Conservation (phyloP, 2,329 filamentous ascomycete species). For the Phyllosticta capitalensis region DNA sequence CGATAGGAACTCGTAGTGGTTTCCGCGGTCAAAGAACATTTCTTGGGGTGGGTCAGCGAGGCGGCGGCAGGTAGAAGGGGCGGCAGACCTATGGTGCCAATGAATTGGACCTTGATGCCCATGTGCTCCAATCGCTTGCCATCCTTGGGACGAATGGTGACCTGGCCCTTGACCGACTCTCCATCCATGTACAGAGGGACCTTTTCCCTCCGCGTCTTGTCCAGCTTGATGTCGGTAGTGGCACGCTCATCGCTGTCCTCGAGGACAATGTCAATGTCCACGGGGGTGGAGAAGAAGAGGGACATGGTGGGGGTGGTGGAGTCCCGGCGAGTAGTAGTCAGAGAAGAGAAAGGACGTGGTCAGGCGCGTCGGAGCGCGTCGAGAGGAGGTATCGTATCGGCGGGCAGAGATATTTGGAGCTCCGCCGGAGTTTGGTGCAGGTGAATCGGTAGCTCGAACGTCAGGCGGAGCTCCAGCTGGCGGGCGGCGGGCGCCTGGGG, state of each 20-base stretch:
- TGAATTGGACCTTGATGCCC: slow-evolving; percentile 99
- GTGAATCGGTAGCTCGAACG: neutral
- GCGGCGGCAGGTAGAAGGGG: neutral
- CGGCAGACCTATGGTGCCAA: slow-evolving; percentile 77
- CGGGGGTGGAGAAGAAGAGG: slow-evolving; percentile 86
- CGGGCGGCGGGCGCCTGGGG: neutral
- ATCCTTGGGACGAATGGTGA: slow-evolving; percentile 94
- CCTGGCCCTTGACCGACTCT: slow-evolving; percentile 92
- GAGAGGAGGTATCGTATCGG: neutral
- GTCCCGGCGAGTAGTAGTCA: neutral
- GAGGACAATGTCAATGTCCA: slow-evolving; percentile 98
- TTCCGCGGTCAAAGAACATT: slow-evolving; percentile 99
- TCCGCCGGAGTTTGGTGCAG: slow-evolving; percentile 1
- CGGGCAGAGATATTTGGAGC: neutral
- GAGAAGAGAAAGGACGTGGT: neutral
- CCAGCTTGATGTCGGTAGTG: slow-evolving; percentile 95
- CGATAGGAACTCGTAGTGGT: slow-evolving; percentile 98
- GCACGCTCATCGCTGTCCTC: slow-evolving; percentile 89
- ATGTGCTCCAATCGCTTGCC: slow-evolving; percentile 96
- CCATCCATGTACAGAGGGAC: slow-evolving; percentile 96
- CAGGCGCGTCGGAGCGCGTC: neutral
- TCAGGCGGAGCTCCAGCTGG: neutral
- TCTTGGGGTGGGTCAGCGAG: slow-evolving; percentile 44
- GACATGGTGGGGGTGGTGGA: slow-evolving; percentile 53
- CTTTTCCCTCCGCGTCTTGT: slow-evolving; percentile 96